A percentile compares a stretch with the other conserved stretches of the same genome.
These are phyloP conservation scores for Fusarium camptoceras DNA, from an alignment of 2,329 filamentous ascomycete species.

Conservation along the genomic window DNA sequence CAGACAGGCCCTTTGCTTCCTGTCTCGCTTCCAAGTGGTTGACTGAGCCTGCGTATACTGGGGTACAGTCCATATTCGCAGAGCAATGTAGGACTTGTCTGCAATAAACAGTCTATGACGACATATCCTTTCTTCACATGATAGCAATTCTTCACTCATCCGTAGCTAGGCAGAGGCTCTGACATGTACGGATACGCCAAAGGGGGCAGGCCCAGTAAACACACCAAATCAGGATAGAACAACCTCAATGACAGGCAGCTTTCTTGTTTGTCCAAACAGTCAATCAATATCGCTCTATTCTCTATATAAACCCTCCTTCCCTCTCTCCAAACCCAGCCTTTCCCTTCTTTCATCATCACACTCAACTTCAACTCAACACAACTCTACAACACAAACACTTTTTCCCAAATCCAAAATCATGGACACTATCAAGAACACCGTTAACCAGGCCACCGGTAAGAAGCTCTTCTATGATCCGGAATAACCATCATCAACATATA, in stretches of 20 bases:
- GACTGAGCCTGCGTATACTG: slow-evolving; percentile 1
- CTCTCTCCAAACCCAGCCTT: neutral
- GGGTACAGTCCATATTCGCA: slow-evolving; percentile 3
- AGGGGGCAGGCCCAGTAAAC: neutral
- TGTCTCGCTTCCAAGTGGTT: slow-evolving; percentile 15
- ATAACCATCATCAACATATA: slow-evolving; percentile 59
- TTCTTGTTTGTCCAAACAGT: slow-evolving; percentile 2
- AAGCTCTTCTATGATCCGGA: slow-evolving; percentile 41
- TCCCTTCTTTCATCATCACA: slow-evolving; percentile 16
- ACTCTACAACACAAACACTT: slow-evolving; percentile 19
- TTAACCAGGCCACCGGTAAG: slow-evolving; percentile 57
- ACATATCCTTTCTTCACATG: slow-evolving; percentile 37
- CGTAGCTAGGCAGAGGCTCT: slow-evolving; percentile 5
- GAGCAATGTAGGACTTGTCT: slow-evolving; percentile 17
- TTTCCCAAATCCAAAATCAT: slow-evolving; percentile 49
- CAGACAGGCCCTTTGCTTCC: slow-evolving; percentile 13
- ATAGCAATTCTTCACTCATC: slow-evolving; percentile 5
- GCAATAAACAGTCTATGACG: slow-evolving; percentile 38
- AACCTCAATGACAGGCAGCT: slow-evolving; percentile 24
- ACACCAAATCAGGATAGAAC: slow-evolving; percentile 9
- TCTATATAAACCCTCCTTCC: slow-evolving; percentile 41
- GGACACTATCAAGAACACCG: slow-evolving; percentile 69
- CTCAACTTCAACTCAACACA: slow-evolving; percentile 13
- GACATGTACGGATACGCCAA: slow-evolving; percentile 1
- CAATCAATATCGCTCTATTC: neutral